Base-by-base conservation (phyloP, 2,329 filamentous ascomycete species). In the Lasiodiplodia citricola region DNA sequence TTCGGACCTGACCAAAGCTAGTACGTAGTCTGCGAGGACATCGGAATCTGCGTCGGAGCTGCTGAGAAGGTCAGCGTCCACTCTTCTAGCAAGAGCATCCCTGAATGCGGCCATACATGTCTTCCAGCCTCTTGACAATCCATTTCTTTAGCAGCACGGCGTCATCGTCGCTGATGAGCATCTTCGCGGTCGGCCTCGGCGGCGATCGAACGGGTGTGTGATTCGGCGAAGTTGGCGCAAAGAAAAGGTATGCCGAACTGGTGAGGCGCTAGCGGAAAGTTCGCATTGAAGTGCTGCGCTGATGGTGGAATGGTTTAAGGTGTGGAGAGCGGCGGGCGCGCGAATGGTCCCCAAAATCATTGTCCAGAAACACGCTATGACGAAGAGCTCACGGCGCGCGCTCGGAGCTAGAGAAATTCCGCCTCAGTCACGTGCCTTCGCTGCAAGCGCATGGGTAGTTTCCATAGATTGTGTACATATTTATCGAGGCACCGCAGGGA, bases 21-120 rank as follows among this genome's bases (percentile, higher is more conserved):
- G 85, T n/a, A 95, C 90, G 77, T 94, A 96, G 74, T 96, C 92
- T 57, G 92, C 92, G 3, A 96, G 88, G 5, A 95, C 91, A 75
- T 94, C 92, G 38, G 90, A 87, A 77, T 96, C 92, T 63, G 91
- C 92, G 75, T 94, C 92, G 35, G 91, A 92, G 66, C 91, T 93
- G 71, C 35, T 35, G 44, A 5, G 13, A 3, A 3, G 3, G 31
- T 64, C 21, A 64, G 31, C 4, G 5, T 3, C 10, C 41, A 21
- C 16, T n/a, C 5, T 6, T 23, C 2, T 10, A 3, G 18, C 5
- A 38, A 23, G 21, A 18, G 1, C 13, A 21, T 55, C 14, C 52
- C 41, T 47, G 60, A 18, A 41, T 25, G n/a, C 8, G 11, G 16
- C 82, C 89, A 66, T 80, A 92, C 90, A 90, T 92, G 75, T 91